A percentile compares a stretch with the other conserved stretches of the same genome.
Evolutionary conservation across 805 yeast species (phyloP).

Genomic region (Candida cerambycidarum): DNA sequence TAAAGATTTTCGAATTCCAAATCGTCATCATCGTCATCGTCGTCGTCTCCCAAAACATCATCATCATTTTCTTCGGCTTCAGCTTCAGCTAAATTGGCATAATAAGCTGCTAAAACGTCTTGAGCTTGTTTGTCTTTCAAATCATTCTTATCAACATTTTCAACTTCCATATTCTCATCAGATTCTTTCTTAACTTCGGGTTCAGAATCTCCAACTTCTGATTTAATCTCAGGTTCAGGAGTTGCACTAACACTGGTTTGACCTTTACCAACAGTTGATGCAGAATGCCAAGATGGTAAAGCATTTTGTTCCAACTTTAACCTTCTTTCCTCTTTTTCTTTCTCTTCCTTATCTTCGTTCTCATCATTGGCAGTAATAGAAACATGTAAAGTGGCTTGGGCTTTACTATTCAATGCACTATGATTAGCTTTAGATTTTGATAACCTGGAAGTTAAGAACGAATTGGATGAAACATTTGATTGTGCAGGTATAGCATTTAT

Average conservation of each 20-base stretch:
- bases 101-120: slow-evolving; percentile 65
- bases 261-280: slow-evolving; percentile 80
- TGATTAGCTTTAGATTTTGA: slow-evolving; percentile 26
- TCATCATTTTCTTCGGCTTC: slow-evolving; percentile 66
- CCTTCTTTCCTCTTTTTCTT: slow-evolving; percentile 65
- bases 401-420: slow-evolving; percentile 41
- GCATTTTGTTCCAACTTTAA: slow-evolving; percentile 86
- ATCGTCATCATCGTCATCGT: slow-evolving; percentile 36
- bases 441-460: slow-evolving; percentile 54
- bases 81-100: slow-evolving; percentile 70
- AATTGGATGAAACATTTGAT: slow-evolving; percentile 65
- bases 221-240: slow-evolving; percentile 12
- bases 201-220: slow-evolving; percentile 16
- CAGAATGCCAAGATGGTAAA: slow-evolving; percentile 93
- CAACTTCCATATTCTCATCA: not conserved
- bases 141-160: slow-evolving; percentile 25
- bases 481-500: slow-evolving; percentile 84
- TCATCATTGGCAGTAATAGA: slow-evolving; percentile 88
- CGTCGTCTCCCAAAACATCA: slow-evolving; percentile 54
- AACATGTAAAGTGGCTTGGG: slow-evolving; percentile 87
- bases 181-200: not conserved
- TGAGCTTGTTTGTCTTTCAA: slow-evolving; percentile 66
- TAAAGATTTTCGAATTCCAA: slow-evolving; percentile 24
- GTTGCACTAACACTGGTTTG: slow-evolving; percentile 18
- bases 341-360: slow-evolving; percentile 62